Evolutionary conservation across 352 stramenopile species (phyloP).

Genomic region (Thraustochytrium striatum): DNA sequence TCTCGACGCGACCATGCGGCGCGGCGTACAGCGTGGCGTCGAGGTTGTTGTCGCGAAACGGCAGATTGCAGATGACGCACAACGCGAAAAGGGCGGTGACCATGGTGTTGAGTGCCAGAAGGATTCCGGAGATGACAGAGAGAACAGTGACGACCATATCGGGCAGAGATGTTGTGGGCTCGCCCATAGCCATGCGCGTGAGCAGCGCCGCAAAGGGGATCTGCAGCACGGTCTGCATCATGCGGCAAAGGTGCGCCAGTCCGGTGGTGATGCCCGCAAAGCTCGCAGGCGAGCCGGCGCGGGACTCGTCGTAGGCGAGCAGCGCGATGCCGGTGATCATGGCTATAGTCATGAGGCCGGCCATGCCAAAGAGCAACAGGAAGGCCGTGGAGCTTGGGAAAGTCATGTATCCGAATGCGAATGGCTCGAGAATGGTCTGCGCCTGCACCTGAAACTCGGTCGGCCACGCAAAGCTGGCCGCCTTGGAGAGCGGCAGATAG

Average conservation of each 20-base stretch:
- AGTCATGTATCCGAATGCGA: neutral
- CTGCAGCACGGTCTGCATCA: too few relatives aligned
- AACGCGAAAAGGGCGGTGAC: constrained; percentile 13
- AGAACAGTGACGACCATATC: neutral
- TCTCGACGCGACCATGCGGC: constrained; percentile 34
- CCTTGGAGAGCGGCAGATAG: neutral
- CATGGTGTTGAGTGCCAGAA: neutral
- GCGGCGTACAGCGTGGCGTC: constrained; percentile 33
- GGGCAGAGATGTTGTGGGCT: neutral
- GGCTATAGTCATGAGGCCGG: neutral
- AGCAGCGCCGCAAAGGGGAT: too few relatives aligned
- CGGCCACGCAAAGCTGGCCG: neutral
- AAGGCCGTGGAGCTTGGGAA: neutral
- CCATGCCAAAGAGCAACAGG: neutral
- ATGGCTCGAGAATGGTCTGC: neutral
- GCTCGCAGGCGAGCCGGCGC: too few relatives aligned
- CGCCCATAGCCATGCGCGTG: too few relatives aligned
- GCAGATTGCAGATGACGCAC: constrained; percentile 24
- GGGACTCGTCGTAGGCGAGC: too few relatives aligned
- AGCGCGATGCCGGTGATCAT: neutral
- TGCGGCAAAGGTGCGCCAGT: too few relatives aligned
- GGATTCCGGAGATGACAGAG: neutral
- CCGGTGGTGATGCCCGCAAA: too few relatives aligned
- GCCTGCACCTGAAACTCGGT: neutral
- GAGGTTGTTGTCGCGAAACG: neutral